Evolutionary conservation across 306 rosid genomes (phyloP).

Genomic region (Cicer cuneatum): DNA sequence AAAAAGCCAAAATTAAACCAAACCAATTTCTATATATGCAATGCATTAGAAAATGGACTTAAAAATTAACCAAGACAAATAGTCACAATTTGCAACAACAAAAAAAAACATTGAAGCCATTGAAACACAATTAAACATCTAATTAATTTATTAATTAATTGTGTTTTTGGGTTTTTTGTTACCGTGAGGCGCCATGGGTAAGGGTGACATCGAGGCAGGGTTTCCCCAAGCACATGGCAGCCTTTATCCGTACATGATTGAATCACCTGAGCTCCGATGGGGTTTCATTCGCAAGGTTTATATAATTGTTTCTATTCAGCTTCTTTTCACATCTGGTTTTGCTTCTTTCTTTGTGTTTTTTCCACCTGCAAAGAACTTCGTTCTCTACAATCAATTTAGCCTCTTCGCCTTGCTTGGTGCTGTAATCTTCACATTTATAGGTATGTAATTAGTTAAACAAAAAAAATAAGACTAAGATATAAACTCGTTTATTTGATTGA

Average conservation of each 20-base stretch:
- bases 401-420: constrained; percentile 24
- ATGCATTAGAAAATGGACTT: background rate
- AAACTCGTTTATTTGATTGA: too few species aligned
- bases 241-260: constrained; percentile 51
- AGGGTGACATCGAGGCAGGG: constrained; percentile 49
- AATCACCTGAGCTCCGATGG: constrained; percentile 62
- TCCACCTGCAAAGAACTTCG: constrained; percentile 35
- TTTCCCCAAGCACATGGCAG: background rate
- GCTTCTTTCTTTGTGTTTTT: constrained; percentile 45
- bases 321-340: constrained; percentile 46
- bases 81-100: background rate
- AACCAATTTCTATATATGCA: constrained; percentile 27
- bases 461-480: too few species aligned
- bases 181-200: constrained; percentile 27
- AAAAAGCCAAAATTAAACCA: constrained; percentile 30
- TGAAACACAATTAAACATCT: background rate
- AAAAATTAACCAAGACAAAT: background rate
- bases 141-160: too few species aligned
- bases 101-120: background rate
- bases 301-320: constrained; percentile 46
- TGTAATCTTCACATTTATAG: constrained; percentile 39
- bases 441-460: too few species aligned
- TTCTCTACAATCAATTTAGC: background rate
- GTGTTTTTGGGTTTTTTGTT: background rate
- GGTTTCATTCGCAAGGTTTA: constrained; percentile 67